Base-by-base conservation (phyloP, 2,329 filamentous ascomycete species). In the Pyrenophora seminiperda region DNA sequence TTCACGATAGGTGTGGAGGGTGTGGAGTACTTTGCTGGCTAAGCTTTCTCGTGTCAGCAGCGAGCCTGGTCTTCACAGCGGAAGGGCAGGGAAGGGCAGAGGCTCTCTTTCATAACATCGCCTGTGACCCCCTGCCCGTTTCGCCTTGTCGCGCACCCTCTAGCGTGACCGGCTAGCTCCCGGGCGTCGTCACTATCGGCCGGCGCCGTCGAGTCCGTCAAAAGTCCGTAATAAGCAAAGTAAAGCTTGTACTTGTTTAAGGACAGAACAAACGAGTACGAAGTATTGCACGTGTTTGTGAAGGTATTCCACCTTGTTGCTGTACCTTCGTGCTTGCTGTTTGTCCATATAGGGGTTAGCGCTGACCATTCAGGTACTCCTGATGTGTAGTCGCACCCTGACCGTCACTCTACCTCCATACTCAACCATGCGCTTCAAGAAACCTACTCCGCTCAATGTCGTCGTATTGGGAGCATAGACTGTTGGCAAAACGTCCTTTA, bases 401-500 rank as follows among this genome's bases (percentile, higher is more conserved):
- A 33, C 24, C 36, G 41, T 47, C 18, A 36, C 41, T 17, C 11
- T 19, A 19, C 33, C 14, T 37, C 22, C 7, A 18, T 5, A 22
- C 30, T 18, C 22, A 37, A 51, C 41, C 24, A 7, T 38, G 43
- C 32, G 22, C 15, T 38, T 27, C 13, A 51, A 31, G 17, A 38
- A 47, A 46, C 19, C 38, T 10, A 17, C 27, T 7, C 32, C 31
- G 7, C 38, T 47, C 6, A 38, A 33, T 11, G 30, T 66, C 13
- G 51, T 61, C 7, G 48, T 69, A 13, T 46, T 69, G 11, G 66
- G 65, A 11, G 61, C 64, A 39, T 40, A 50, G 1, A 47, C 41
- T 14, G 60, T 65, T 1, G 65, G 66, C 14, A 68, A 69, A 37
- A 65, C 66, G 36, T 63, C 61, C 39, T 60, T 69, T 44, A 46